Percentiles rank a stretch among this genome's conserved stretches.
phyloP scores from a whole-genome alignment of 2,329 filamentous ascomycete species.

The Trichoderma sp. region DNA sequence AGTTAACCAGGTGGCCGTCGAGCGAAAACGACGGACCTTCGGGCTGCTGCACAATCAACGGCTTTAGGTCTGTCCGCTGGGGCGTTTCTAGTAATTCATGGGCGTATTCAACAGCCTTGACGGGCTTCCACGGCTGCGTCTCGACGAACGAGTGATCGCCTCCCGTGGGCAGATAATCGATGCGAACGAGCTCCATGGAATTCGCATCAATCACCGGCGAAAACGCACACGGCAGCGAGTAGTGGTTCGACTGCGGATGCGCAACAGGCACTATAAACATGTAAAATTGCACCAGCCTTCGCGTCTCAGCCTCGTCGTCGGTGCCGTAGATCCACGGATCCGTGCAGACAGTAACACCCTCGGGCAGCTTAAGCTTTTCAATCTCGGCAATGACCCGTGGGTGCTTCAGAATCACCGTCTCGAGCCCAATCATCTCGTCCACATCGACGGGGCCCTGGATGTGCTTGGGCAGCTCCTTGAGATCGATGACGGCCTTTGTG shows the following conservation, averaged over 20 bases:
- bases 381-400: constrained; percentile 43
- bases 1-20: constrained; percentile 48
- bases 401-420: constrained; percentile 2
- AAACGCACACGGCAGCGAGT: constrained; percentile 59
- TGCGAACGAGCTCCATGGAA: constrained; percentile 52
- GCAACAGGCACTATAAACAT: constrained; percentile 41
- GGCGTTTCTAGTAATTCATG: constrained; percentile 50
- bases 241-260: constrained; percentile 59
- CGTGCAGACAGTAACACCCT: constrained; percentile 44
- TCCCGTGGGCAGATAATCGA: constrained; percentile 56
- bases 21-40: constrained; percentile 66
- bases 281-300: constrained; percentile 49
- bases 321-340: constrained; percentile 67
- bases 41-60: constrained; percentile 68
- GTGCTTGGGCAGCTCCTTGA: constrained; percentile 27
- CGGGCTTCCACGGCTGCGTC: constrained; percentile 39
- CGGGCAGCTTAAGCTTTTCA: constrained; percentile 46
- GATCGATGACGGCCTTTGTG: constrained; percentile 31
- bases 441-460: constrained; percentile 38
- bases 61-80: constrained; percentile 57
- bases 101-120: constrained; percentile 51
- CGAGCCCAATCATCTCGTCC: constrained; percentile 22
- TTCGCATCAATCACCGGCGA: constrained; percentile 58
- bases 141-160: constrained; percentile 45
- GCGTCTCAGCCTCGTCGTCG: constrained; percentile 37